These are phyloP conservation scores for Hysterangium stoloniferum DNA, from an alignment of 768 basidiomycete genomes.

Conservation along the genomic window DNA sequence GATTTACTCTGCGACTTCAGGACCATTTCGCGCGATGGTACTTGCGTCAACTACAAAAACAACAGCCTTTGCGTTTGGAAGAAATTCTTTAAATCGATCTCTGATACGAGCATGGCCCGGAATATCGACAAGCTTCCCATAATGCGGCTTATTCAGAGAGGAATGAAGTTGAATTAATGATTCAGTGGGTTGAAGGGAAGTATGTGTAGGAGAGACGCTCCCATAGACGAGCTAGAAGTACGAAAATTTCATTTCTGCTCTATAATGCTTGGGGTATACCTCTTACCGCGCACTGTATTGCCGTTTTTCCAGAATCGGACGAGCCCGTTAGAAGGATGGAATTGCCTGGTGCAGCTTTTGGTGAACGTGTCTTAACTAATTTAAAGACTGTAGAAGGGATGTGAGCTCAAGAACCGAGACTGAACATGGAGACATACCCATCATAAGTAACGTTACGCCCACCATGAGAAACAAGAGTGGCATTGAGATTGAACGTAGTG, in stretches of 20 bases:
- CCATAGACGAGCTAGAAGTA: conserved; percentile 52
- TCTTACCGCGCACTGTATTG: conserved; percentile 64
- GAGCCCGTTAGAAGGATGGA: conserved; percentile 70
- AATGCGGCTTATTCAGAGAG: conserved; percentile 37
- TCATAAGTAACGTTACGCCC: no score
- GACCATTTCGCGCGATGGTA: conserved; percentile 67
- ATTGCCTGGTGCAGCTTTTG: conserved; percentile 42
- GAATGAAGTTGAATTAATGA: conserved; percentile 38
- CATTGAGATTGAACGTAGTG: no score
- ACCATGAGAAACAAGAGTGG: no score
- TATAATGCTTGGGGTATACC: no score
- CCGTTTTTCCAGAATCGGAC: conserved; percentile 74
- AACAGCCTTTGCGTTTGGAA: conserved; percentile 54
- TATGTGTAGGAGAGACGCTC: conserved; percentile 58
- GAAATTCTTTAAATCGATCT: conserved; percentile 60
- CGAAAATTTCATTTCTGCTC: not conserved
- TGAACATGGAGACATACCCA: no score
- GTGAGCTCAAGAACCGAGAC: no score
- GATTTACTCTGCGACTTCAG: conserved; percentile 71
- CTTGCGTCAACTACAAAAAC: conserved; percentile 78
- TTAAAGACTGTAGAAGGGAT: no score
- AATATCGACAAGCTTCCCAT: conserved; percentile 50
- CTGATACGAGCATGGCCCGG: conserved; percentile 83
- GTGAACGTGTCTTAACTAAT: no score
- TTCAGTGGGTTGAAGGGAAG: conserved; percentile 69